phyloP scores from a whole-genome alignment of 2,329 filamentous ascomycete species.

The Seiridium cupressi region DNA sequence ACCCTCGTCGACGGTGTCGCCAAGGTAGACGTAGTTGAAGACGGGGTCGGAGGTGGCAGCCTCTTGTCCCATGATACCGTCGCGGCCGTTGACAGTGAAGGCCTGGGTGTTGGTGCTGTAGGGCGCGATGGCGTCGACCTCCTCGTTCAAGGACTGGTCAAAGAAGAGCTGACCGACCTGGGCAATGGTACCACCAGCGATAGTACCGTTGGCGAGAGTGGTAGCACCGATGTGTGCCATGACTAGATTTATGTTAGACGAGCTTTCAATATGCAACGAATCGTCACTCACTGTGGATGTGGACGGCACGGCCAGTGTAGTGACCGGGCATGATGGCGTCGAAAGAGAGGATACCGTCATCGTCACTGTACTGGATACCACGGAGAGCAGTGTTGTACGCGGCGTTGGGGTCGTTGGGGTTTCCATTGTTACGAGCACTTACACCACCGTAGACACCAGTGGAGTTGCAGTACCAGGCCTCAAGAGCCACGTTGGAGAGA shows the following conservation, averaged over 20 bases:
- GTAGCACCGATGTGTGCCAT: slow-evolving; percentile 18
- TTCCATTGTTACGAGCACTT: slow-evolving; percentile 2
- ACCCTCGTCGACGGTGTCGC: slow-evolving; percentile 1
- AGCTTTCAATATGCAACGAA: background rate
- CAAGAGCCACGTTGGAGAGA: slow-evolving; percentile 6
- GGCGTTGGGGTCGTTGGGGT: slow-evolving; percentile 3
- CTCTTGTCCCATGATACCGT: slow-evolving; percentile 6
- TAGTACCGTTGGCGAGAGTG: slow-evolving; percentile 15
- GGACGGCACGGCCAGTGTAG: slow-evolving; percentile 21
- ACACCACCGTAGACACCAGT: slow-evolving; percentile 9
- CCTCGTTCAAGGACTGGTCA: slow-evolving; percentile 20
- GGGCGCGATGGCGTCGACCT: background rate
- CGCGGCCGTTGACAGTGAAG: slow-evolving; percentile 1
- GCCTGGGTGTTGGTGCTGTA: slow-evolving; percentile 8
- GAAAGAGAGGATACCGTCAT: slow-evolving; percentile 6
- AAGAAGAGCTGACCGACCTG: slow-evolving; percentile 32
- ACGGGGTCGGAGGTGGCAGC: slow-evolving; percentile 4
- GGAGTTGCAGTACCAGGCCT: slow-evolving; percentile 11
- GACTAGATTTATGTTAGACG: background rate
- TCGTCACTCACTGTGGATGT: slow-evolving; percentile 18
- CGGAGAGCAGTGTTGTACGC: slow-evolving; percentile 3
- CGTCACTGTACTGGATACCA: slow-evolving; percentile 6
- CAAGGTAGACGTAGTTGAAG: slow-evolving; percentile 7
- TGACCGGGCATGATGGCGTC: slow-evolving; percentile 19
- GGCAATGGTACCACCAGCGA: slow-evolving; percentile 19